Evolutionary conservation across 805 yeast genomes (phyloP).

Genomic region (Wickerhamiella kazuoi): DNA sequence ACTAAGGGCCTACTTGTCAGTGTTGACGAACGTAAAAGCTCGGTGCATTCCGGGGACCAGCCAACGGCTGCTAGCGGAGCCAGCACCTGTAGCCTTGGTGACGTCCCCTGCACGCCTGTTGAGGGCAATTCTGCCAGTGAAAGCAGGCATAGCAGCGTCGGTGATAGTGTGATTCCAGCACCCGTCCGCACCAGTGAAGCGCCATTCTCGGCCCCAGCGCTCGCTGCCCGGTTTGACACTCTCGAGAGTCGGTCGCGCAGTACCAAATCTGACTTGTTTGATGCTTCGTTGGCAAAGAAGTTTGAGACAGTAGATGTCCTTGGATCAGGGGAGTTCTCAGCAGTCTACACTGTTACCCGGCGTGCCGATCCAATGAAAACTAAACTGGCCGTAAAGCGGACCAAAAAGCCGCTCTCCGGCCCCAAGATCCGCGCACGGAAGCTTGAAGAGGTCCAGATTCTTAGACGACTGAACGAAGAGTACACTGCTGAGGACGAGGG

Average conservation of each 20-base stretch:
- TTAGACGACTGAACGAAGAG: conserved; percentile 16
- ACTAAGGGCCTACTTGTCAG: neutral
- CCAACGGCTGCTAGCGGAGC: no score
- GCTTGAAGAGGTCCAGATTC: conserved; percentile 58
- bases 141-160: no score
- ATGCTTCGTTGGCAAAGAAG: conserved; percentile 24
- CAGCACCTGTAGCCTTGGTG: neutral
- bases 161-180: no score
- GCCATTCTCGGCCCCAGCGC: neutral
- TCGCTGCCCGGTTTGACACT: neutral
- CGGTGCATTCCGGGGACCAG: neutral
- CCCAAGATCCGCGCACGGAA: conserved; percentile 43
- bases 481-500: conserved; percentile 34
- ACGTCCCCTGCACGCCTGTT: conserved; percentile 1
- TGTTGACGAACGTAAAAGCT: neutral
- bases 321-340: conserved; percentile 80
- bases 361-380: conserved; percentile 23
- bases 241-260: neutral
- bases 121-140: neutral
- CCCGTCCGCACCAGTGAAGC: neutral
- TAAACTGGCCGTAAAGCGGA: conserved; percentile 72
- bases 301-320: conserved; percentile 53
- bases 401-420: conserved; percentile 47
- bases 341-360: conserved; percentile 60
- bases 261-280: conserved; percentile 3